Conservation (phyloP, 2,329 filamentous ascomycete species). For the Neonectria hederae region DNA sequence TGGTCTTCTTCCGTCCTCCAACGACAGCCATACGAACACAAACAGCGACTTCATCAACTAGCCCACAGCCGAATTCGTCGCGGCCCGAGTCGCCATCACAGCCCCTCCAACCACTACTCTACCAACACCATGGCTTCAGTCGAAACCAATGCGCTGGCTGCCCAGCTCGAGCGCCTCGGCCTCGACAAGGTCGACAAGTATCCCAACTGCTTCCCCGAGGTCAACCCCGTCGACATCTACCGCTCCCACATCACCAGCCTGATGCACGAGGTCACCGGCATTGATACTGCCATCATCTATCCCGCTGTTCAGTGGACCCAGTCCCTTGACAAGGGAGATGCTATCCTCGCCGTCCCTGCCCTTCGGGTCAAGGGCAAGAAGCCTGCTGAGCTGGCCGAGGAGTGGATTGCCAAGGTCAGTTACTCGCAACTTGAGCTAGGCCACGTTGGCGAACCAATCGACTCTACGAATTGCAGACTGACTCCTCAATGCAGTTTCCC, state of each 20-base stretch:
- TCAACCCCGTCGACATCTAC: constrained; percentile 84
- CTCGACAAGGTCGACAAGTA: constrained; percentile 47
- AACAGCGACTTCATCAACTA: background rate
- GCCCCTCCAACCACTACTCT: constrained; percentile 17
- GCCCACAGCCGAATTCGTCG: background rate
- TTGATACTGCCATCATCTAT: constrained; percentile 77
- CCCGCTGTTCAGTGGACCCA: constrained; percentile 81
- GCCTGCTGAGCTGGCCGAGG: constrained; percentile 67
- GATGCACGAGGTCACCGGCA: constrained; percentile 73
- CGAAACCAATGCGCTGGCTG: constrained; percentile 39
- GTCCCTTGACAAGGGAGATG: constrained; percentile 82
- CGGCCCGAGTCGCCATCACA: constrained; percentile 4
- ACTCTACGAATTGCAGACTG: constrained; percentile 15
- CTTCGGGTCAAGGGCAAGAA: constrained; percentile 79
- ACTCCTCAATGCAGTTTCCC: constrained; percentile 65
- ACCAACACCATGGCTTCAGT: constrained; percentile 34
- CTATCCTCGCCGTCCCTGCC: constrained; percentile 81
- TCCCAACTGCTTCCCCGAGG: constrained; percentile 69
- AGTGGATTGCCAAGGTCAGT: constrained; percentile 69
- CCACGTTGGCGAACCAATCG: background rate
- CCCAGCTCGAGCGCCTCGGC: constrained; percentile 39
- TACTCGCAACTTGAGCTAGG: background rate
- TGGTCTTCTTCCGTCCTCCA: constrained; percentile 23
- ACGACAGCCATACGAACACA: background rate
- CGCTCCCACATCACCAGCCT: constrained; percentile 78